Conservation (phyloP, 2,329 filamentous ascomycete species). For the Chaetothyriales sp. region DNA sequence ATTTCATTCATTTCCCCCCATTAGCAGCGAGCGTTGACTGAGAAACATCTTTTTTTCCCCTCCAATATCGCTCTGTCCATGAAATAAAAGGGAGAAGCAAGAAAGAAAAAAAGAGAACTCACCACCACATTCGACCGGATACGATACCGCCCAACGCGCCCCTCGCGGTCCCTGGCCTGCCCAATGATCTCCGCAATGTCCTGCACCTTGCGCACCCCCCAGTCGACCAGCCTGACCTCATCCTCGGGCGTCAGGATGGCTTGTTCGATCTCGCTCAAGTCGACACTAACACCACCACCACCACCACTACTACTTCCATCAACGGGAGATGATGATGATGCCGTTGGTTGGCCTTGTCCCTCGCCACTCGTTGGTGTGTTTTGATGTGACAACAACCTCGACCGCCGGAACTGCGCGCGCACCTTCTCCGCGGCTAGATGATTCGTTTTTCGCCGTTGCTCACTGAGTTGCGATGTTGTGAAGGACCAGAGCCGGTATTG, state of each 20-base stretch:
- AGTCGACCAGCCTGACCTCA: conserved; percentile 65
- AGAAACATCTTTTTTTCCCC: not conserved
- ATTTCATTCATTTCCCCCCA: too few relatives aligned
- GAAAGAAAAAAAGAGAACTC: conserved; percentile 1
- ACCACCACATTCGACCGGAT: conserved; percentile 38
- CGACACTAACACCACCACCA: conserved; percentile 13
- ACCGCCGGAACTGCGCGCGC: conserved; percentile 40
- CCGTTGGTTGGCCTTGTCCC: too few relatives aligned
- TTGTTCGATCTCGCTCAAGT: conserved; percentile 33
- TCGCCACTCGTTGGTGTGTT: not conserved
- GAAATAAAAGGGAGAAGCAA: not conserved
- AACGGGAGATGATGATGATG: too few relatives aligned
- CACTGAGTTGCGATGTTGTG: conserved; percentile 53
- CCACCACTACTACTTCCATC: conserved; percentile 15
- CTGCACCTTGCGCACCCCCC: conserved; percentile 52
- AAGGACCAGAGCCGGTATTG: conserved; percentile 93
- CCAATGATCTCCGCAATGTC: conserved; percentile 42
- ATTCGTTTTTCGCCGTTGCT: conserved; percentile 66
- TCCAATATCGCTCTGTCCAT: too few relatives aligned
- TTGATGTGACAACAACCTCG: conserved; percentile 19
- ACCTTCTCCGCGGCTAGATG: conserved; percentile 56
- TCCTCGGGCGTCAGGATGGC: conserved; percentile 67
- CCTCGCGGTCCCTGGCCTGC: not conserved
- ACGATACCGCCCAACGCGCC: conserved; percentile 24
- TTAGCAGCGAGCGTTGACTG: too few relatives aligned